These are phyloP conservation scores for Powellomyces hirtus DNA, from an alignment of 192 early-diverging fungal species.

Conservation along the genomic window DNA sequence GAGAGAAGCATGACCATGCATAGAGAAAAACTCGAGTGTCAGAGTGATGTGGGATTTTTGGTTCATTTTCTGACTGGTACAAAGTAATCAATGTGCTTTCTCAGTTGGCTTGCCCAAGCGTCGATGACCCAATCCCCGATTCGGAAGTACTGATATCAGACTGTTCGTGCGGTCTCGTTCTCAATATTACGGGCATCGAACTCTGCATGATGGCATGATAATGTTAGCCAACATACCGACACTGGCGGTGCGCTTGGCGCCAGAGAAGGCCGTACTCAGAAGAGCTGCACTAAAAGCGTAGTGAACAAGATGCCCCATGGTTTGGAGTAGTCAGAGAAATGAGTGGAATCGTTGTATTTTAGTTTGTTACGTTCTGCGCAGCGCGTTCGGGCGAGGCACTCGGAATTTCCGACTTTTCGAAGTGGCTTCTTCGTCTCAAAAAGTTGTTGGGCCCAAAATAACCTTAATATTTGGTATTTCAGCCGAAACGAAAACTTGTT, in stretches of 20 bases:
- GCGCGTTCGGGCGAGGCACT: no score
- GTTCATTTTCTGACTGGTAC: not conserved
- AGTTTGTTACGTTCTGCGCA: no score
- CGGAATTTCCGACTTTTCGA: no score
- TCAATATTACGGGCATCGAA: slow-evolving; percentile 38
- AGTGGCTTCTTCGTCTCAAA: no score
- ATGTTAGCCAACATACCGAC: slow-evolving; percentile 37
- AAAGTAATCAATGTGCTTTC: slow-evolving; percentile 36
- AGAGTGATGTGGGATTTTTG: no score
- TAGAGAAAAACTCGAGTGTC: no score
- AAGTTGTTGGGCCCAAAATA: no score
- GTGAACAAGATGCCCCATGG: slow-evolving; percentile 26
- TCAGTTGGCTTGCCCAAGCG: slow-evolving; percentile 27
- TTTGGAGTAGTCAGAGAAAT: no score
- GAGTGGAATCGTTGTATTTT: no score
- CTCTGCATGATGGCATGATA: slow-evolving; percentile 23
- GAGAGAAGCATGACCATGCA: no score
- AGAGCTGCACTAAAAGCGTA: slow-evolving; percentile 35
- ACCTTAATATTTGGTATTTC: no score
- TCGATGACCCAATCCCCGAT: slow-evolving; percentile 43
- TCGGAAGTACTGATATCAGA: slow-evolving; percentile 20
- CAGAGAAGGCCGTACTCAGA: slow-evolving; percentile 37
- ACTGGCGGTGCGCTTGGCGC: slow-evolving; percentile 29
- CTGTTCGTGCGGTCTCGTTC: slow-evolving; percentile 35
- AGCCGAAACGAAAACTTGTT: no score